phyloP scores from a whole-genome alignment of 768 basidiomycete species.

The Postia placenta region DNA sequence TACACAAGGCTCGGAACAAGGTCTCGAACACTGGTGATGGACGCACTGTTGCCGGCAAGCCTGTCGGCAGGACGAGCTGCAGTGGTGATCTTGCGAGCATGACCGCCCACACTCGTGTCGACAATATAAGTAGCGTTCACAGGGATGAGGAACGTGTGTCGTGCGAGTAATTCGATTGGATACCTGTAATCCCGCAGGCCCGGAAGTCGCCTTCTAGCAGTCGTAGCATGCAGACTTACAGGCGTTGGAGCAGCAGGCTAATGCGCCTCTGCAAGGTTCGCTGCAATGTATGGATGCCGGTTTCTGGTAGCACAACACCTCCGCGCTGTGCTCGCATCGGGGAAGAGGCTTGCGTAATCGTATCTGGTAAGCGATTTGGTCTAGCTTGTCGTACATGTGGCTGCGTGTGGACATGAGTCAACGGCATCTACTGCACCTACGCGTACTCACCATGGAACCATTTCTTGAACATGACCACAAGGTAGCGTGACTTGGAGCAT shows the following conservation, averaged over 20 bases:
- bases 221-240: constrained; percentile 44
- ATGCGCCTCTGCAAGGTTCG: constrained; percentile 33
- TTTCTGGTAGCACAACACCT: constrained; percentile 42
- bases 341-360: constrained; percentile 38
- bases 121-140: constrained; percentile 48
- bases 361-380: constrained; percentile 35
- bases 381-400: constrained; percentile 37
- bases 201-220: constrained; percentile 32
- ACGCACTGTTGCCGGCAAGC: constrained; percentile 48
- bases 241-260: constrained; percentile 47
- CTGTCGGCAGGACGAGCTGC: constrained; percentile 38
- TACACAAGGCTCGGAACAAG: constrained; percentile 50
- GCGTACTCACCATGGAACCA: constrained; percentile 39
- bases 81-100: constrained; percentile 47
- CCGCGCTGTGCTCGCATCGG: constrained; percentile 47
- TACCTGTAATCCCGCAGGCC: too few species aligned
- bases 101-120: constrained; percentile 43
- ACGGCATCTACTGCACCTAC: neutral
- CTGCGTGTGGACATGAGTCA: constrained; percentile 25
- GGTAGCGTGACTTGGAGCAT: constrained; percentile 42
- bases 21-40: constrained; percentile 42
- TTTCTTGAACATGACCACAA: constrained; percentile 44
- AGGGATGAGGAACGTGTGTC: constrained; percentile 36
- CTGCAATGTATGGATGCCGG: constrained; percentile 34
- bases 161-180: too few species aligned